Evolutionary conservation across 495 filamentous ascomycete species (phyloP).

Genomic region (Daldinia bambusicola): DNA sequence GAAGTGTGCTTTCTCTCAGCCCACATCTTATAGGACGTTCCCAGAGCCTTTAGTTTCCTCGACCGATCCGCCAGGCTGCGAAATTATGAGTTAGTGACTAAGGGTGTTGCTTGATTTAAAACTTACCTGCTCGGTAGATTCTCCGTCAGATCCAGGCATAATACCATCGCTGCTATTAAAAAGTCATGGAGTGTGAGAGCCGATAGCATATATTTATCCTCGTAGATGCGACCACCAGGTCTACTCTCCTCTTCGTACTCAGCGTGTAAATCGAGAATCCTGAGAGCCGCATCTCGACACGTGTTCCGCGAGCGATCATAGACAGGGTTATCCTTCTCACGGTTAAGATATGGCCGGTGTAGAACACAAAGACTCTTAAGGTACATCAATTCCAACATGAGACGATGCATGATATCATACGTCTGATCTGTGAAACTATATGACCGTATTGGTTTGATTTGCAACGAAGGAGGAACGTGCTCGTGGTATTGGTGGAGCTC

Average conservation of each 20-base stretch:
- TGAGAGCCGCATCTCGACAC: conserved; percentile 55
- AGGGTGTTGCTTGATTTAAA: not conserved
- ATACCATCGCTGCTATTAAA: conserved; percentile 56
- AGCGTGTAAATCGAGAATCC: conserved; percentile 51
- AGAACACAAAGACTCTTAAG: conserved; percentile 56
- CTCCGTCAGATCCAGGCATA: conserved; percentile 54
- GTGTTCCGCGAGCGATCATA: conserved; percentile 49
- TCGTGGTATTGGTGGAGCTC: conserved; percentile 50
- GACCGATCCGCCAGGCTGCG: conserved; percentile 42
- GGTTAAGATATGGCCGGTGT: conserved; percentile 54
- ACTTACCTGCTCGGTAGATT: conserved; percentile 45
- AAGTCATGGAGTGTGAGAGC: conserved; percentile 56
- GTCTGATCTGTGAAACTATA: conserved; percentile 50
- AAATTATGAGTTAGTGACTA: conserved; percentile 15
- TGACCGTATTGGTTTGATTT: conserved; percentile 48
- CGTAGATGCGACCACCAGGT: conserved; percentile 51
- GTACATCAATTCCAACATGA: conserved; percentile 52
- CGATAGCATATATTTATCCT: conserved; percentile 54
- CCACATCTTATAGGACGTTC: conserved; percentile 55
- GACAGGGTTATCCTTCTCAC: conserved; percentile 43
- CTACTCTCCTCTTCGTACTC: conserved; percentile 52
- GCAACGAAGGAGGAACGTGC: conserved; percentile 46
- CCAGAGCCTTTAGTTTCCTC: conserved; percentile 51
- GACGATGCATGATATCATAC: conserved; percentile 51
- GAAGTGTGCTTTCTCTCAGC: conserved; percentile 44